phyloP scores from a whole-genome alignment of 768 basidiomycete species.

The Chalciporus chontae region DNA sequence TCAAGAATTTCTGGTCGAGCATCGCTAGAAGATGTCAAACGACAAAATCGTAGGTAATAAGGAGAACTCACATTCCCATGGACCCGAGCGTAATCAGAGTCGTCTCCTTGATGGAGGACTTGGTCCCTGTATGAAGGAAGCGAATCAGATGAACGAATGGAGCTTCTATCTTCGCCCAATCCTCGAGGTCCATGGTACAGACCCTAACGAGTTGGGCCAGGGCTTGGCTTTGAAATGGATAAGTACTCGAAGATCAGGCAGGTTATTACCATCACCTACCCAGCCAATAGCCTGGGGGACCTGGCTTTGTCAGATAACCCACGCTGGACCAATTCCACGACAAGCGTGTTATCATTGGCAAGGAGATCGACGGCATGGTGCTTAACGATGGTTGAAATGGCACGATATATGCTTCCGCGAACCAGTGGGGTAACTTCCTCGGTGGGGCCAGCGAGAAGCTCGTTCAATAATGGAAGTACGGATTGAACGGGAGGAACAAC shows the following conservation, averaged over 20 bases:
- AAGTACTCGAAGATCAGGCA: constrained; percentile 1
- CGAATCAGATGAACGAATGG: constrained; percentile 47
- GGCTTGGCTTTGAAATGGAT: constrained; percentile 34
- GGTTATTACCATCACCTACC: constrained; percentile 41
- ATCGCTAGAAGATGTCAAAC: constrained; percentile 35
- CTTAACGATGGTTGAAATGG: constrained; percentile 39
- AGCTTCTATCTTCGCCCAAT: constrained; percentile 34
- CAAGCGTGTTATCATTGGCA: constrained; percentile 28
- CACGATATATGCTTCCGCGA: constrained; percentile 40
- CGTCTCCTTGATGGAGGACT: constrained; percentile 57
- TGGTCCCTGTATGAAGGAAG: constrained; percentile 41
- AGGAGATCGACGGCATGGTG: constrained; percentile 36
- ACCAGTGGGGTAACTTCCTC: constrained; percentile 46
- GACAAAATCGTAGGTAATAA: neutral
- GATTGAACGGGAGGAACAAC: constrained; percentile 25
- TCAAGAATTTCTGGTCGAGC: constrained; percentile 51
- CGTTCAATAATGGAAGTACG: constrained; percentile 34
- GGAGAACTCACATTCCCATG: constrained; percentile 40
- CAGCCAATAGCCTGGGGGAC: constrained; percentile 60
- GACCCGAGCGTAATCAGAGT: constrained; percentile 56
- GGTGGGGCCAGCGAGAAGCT: constrained; percentile 42
- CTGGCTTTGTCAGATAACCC: constrained; percentile 56
- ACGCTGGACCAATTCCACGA: constrained; percentile 39
- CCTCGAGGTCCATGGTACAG: constrained; percentile 35
- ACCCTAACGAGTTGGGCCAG: constrained; percentile 45